Base-by-base conservation (phyloP, 1,139 yeast genomes). In the Candida albicans region DNA sequence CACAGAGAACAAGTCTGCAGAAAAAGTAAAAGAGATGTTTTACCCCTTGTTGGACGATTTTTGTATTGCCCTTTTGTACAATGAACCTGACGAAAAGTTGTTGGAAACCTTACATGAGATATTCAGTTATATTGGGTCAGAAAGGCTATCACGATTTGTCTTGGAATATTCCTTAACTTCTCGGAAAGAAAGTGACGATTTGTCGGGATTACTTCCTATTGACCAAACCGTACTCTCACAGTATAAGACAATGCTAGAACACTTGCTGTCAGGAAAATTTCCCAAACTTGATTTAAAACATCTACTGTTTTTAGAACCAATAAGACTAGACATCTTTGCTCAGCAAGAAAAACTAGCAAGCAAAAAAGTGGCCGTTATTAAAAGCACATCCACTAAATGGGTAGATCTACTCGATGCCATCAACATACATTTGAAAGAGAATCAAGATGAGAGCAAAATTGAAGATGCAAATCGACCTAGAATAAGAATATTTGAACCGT, bases 151-250 rank as follows among this genome's bases (percentile, higher is more conserved):
- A 0, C 65, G 93, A 40, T 75, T 75, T 42, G 71, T 85, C 0
- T 60, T 87, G 36, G 98, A 91, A 56, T 80, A 81, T 52, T 79
- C 81, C 38, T 51, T 81, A 8, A 68, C 77, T 10, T 73, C 76
- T 26, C 65, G 65, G 3, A 66, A 63, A 3, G 81, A 76, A 43
- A 75, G 77, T 39, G 77, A 77, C 7, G 72, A 73, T 15, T 53
- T 77, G 1, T 44, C 70, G 6, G 77, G 80, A 7, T 49, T 74
- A 2, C 51, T 68, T 12, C 70, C 69, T 1, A 46, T 65, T 1
- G 40, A 43, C 30, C 61, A 59, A 31, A 35, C 41, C 8, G 24
- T 29, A 14, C 8, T 37, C 7, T 6, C 18, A 1, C 35, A 29
- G 6, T 27, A 37, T n/a, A 24, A 29, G 7, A 7, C 24, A 12